Percentiles rank a stretch among this genome's conserved stretches.
These are phyloP conservation scores for peach (Prunus persica) DNA, from an alignment of 306 rosid genomes.

Conservation along the genomic window DNA sequence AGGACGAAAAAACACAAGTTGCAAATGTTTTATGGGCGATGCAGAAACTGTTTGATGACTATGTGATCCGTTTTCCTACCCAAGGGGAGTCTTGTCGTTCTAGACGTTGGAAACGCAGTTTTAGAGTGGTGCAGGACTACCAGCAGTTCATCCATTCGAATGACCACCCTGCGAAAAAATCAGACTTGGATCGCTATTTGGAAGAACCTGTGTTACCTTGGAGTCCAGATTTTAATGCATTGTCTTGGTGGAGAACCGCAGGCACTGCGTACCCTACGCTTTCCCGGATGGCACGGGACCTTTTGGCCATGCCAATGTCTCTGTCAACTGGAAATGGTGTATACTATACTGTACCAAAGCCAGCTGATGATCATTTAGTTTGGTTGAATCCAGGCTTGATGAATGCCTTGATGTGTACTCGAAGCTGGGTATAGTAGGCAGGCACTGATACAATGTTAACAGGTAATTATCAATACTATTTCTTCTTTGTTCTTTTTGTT, in stretches of 20 bases:
- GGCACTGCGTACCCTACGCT: conserved; percentile 10
- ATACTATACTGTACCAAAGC: conserved; percentile 15
- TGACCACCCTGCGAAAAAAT: background rate
- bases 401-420: conserved; percentile 13
- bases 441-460: background rate
- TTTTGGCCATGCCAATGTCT: conserved; percentile 16
- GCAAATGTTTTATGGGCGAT: background rate
- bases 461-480: background rate
- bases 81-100: background rate
- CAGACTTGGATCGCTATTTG: conserved; percentile 12
- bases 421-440: background rate
- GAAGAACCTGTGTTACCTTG: conserved; percentile 20
- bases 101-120: background rate
- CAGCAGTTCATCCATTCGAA: background rate
- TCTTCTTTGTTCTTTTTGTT: no score
- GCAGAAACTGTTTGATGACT: conserved; percentile 8
- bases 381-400: background rate
- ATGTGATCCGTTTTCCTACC: conserved; percentile 5
- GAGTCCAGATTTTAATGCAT: conserved; percentile 1
- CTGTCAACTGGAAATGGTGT: background rate
- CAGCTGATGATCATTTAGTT: background rate
- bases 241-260: conserved; percentile 20
- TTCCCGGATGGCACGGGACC: conserved; percentile 15
- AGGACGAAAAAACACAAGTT: background rate
- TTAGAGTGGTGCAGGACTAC: conserved; percentile 4